phyloP scores from a whole-genome alignment of 768 basidiomycete genomes.

The Podaxis mareebaensis region DNA sequence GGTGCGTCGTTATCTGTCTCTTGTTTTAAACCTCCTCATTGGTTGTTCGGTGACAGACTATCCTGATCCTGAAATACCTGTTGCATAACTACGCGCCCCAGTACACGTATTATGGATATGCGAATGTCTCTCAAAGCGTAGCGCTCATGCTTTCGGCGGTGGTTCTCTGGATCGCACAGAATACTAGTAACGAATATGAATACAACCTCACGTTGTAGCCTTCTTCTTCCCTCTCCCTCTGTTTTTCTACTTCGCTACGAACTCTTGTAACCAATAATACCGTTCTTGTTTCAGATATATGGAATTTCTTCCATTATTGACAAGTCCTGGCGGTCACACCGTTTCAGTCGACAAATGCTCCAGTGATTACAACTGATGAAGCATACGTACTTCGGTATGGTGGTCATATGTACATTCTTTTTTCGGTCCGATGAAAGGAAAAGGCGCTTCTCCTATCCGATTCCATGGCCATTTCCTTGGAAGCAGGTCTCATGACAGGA shows the following conservation, averaged over 20 bases:
- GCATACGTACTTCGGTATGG: too few relatives aligned
- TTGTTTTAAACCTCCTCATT: neutral
- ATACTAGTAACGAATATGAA: constrained; percentile 83
- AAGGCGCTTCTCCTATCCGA: too few relatives aligned
- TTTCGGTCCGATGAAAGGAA: too few relatives aligned
- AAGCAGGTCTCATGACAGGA: too few relatives aligned
- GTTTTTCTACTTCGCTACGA: neutral
- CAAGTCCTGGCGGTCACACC: neutral
- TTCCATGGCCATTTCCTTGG: too few relatives aligned
- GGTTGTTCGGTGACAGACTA: constrained; percentile 51
- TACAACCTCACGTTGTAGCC: constrained; percentile 81
- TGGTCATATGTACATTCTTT: too few relatives aligned
- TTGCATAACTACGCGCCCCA: constrained; percentile 69
- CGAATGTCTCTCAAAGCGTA: constrained; percentile 93
- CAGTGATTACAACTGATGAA: too few relatives aligned
- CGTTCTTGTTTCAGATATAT: neutral
- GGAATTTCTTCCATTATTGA: neutral
- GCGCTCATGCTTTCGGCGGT: constrained; percentile 82
- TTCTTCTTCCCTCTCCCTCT: neutral
- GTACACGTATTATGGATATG: constrained; percentile 90
- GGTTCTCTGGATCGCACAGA: constrained; percentile 92
- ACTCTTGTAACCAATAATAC: constrained; percentile 2
- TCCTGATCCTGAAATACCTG: constrained; percentile 90
- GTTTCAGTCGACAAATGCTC: too few relatives aligned
- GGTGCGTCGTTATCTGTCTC: constrained; percentile 50